Conservation (phyloP, 495 filamentous ascomycete species). For the Immersiella caudata region DNA sequence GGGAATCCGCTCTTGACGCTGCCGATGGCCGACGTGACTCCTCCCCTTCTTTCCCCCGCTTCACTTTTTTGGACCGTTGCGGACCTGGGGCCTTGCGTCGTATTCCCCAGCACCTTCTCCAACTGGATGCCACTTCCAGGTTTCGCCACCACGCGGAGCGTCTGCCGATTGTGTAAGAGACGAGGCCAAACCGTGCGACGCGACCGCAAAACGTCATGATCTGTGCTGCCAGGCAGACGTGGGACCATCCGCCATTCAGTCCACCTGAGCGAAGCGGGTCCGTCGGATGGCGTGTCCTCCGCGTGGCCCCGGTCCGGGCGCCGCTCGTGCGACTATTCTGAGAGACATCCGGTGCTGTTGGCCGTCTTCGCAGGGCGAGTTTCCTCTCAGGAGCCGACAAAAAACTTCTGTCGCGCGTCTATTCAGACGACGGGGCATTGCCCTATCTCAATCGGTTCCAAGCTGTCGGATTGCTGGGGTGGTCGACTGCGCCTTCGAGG, state of each 20-base stretch:
- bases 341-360: neutral
- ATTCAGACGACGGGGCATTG: neutral
- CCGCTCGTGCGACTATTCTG: neutral
- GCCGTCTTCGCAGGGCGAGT: neutral
- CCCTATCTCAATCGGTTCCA: slow-evolving; percentile 7
- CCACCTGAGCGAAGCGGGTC: neutral
- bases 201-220: neutral
- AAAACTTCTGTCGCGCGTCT: neutral
- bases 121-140: too few species aligned
- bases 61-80: neutral
- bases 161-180: neutral
- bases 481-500: neutral
- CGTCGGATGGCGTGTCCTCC: neutral
- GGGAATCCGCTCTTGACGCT: neutral
- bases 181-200: neutral
- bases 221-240: neutral
- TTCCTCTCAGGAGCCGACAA: neutral
- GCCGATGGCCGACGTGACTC: neutral
- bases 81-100: neutral
- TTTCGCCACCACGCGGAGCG: neutral
- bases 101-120: neutral
- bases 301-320: neutral
- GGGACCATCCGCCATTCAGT: neutral
- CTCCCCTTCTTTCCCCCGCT: neutral
- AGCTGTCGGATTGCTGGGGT: slow-evolving; percentile 15